Evolutionary conservation across 257 asterid species (phyloP).

Genomic region (Parsonsia alboflavescens): DNA sequence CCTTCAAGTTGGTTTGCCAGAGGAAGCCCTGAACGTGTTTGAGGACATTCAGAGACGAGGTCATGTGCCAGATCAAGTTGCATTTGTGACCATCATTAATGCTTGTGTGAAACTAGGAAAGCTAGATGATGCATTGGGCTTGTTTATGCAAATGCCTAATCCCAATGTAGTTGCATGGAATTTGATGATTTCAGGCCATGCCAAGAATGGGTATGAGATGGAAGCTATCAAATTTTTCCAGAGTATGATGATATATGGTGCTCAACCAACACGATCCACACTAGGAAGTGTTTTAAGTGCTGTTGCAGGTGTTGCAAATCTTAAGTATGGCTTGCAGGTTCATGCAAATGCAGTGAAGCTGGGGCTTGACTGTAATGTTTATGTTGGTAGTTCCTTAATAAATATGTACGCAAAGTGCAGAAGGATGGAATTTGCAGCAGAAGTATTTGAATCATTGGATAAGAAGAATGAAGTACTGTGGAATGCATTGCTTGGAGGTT

Average conservation of each 20-base stretch:
- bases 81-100: constrained; percentile 56
- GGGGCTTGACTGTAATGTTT: constrained; percentile 71
- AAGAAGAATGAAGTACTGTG: constrained; percentile 73
- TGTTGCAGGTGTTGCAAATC: constrained; percentile 46
- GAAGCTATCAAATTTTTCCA: constrained; percentile 53
- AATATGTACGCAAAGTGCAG: constrained; percentile 87
- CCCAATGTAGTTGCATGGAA: constrained; percentile 82
- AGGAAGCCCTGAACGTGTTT: constrained; percentile 54
- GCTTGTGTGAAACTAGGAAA: constrained; percentile 58
- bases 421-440: constrained; percentile 57
- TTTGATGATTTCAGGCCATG: constrained; percentile 83
- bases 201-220: constrained; percentile 53
- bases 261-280: constrained; percentile 73
- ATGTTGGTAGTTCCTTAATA: constrained; percentile 80
- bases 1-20: constrained; percentile 51
- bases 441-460: constrained; percentile 48
- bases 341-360: constrained; percentile 71
- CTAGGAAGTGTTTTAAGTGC: constrained; percentile 83
- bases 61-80: constrained; percentile 60
- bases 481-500: constrained; percentile 84
- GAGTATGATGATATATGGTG: constrained; percentile 51
- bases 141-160: constrained; percentile 51
- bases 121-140: constrained; percentile 51
- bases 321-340: constrained; percentile 63
- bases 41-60: constrained; percentile 59